Base-by-base conservation (phyloP, 1,139 yeast species). In the Zygosaccharomyces sapae region DNA sequence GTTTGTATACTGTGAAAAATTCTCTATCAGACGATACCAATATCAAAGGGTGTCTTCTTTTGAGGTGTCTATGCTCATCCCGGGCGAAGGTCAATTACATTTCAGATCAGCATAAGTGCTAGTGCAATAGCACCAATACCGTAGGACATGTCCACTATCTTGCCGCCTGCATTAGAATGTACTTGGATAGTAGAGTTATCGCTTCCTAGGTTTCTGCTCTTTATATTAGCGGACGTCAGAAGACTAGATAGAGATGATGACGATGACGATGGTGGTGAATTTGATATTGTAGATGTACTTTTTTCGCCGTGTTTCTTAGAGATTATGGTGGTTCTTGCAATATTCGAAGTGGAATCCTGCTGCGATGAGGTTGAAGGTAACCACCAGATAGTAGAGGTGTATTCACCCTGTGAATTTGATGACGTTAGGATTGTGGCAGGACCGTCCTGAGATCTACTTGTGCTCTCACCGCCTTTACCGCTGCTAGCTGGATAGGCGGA, bases 391-490 rank as follows among this genome's bases (percentile, higher is more conserved):
- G 62, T 62, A 9, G 65, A 55, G 2, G 62, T 54, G 34, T 56
- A 57, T 24, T 47, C 53, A 33, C 65, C 65, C 6, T 48, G 45
- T 20, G 62, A 50, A 33, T 57, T 48, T 2, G 58, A 51, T 20
- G 59, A 50, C 1, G 58, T 55, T 7, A 52, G 48, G 1, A 79
- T 77, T 4, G 77, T 71, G 13, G 54, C 43, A 39, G 68, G 62
- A 8, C 56, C 55, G 37, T 52, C 53, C 8, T 56, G 43, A 19
- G 51, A 46, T 27, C 40, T 44, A 29, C 68, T 60, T 16, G 16
- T 16, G 16, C 16, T 16, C 16, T 16, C 16, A 16, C 16, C 16
- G 16, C 16, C 16, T 16, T 16, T 16, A 16, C 16, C 2, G 16
- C 16, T 16, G 16, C 16, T 16, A 16, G 16, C 16, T 16, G 16